Base-by-base conservation (phyloP, 2,329 filamentous ascomycete genomes). In the Colletotrichum tamarilloi region DNA sequence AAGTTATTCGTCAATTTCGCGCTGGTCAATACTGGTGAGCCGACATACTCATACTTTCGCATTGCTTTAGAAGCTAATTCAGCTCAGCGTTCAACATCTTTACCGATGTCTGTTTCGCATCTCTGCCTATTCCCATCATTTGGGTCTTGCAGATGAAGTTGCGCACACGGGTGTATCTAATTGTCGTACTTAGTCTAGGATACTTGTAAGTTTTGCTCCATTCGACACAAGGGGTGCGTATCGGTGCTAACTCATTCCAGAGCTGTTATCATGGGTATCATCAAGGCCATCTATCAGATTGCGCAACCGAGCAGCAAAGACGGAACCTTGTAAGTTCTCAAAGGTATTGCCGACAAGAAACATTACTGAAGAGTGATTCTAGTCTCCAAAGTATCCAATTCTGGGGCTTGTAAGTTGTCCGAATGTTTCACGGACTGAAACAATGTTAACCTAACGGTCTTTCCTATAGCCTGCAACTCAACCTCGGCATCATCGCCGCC, bases 71-170 rank as follows among this genome's bases (percentile, higher is more conserved):
- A 46, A 66, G 12, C 67, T 64, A 16, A 58, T 19, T 19, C 73
- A 73, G 62, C 56, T 74, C 62, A 79, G 81, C 77, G 4, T 81
- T 84, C 77, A 85, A 85, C 68, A 85, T 86, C 52, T 79, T 81
- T 9, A 85, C 84, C n/a, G 84, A 86, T 65, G 78, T 85, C 8
- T 77, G 81, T n/a, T 84, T 86, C 46, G 84, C 84, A 0, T 80
- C 82, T 1, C 77, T 86, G 22, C 84, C 85, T 1, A 78, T 85
- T 1, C 82, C 83, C 3, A 80, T 86, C 67, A 83, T 86, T 62
- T 83, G 82, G 80, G 76, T 77, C 7, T 76, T 85, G n/a, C 81
- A 85, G 67, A 80, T 84, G 77, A 83, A 82, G 75, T 76, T 76
- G n/a, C 79, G 79, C 16, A 80, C 80, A 1, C 79, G 81, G 24